Percentiles rank a stretch among this genome's conserved stretches.
Evolutionary conservation across 148 eudicot genomes (phyloP).

Genomic region (Cornus kousa): DNA sequence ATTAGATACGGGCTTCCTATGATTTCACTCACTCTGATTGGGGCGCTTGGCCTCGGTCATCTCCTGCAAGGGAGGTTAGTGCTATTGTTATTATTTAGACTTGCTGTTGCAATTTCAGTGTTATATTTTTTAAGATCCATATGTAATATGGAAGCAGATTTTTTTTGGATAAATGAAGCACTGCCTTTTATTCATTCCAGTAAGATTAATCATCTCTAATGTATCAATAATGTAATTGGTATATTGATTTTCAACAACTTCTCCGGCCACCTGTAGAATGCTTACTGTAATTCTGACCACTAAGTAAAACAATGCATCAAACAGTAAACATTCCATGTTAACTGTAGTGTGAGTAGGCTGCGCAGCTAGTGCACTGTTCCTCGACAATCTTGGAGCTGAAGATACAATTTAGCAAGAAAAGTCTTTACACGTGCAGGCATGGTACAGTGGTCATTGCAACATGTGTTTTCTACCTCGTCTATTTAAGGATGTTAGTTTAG

Average conservation of each 20-base stretch:
- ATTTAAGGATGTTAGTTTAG: not conserved
- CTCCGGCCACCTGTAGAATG: no score
- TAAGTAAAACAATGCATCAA: not conserved
- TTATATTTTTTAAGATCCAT: no score
- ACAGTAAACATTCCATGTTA: not conserved
- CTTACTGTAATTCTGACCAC: not conserved
- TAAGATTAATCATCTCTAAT: no score
- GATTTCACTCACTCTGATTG: constrained; percentile 83
- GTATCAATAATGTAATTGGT: no score
- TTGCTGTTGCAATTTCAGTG: not conserved
- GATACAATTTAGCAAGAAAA: not conserved
- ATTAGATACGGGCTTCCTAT: constrained; percentile 94
- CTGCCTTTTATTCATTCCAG: no score
- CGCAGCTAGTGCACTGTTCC: not conserved
- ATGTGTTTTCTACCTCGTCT: not conserved
- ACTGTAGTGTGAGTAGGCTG: not conserved
- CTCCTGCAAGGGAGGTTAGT: constrained; percentile 90
- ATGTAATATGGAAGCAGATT: no score
- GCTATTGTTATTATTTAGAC: not conserved
- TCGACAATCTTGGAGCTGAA: not conserved
- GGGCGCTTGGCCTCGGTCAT: constrained; percentile 88
- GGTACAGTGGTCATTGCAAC: not conserved
- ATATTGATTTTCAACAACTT: no score
- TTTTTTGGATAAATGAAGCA: no score
- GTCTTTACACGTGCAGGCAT: not conserved